Evolutionary conservation across 176 grass and related monocot genomes (phyloP), one percentile per base, ranked within the genome.

Genomic region (Areca catechu): DNA sequence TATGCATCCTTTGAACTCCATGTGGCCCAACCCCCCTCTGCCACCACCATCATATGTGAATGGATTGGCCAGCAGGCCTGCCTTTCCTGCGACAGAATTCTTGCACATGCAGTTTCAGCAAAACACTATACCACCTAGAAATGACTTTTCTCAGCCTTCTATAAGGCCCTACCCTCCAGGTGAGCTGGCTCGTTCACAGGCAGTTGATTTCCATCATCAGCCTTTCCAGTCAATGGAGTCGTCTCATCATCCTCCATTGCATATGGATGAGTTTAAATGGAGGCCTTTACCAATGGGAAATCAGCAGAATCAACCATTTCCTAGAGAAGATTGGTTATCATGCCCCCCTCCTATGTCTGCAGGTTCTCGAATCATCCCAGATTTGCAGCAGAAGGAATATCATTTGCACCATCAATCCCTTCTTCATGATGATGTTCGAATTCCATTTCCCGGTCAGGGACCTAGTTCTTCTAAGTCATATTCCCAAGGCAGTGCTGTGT

Each of bases 61-160:
- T 71, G 25, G 16, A 20, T 7, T 71, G 18, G 28, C 76, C 60
- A 51, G 53, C 55, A 62, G 67, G 27, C 54, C 64, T 57, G 61
- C 63, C 48, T 4, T 74, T 74, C 24, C 77, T 62, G 60, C 25
- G 57, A 62, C 65, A 61, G 73, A 89, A 71, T 55, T 63, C 24
- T 62, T 69, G 62, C 57, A 43, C 30, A 63, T 51, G 0, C 82
- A 67, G 22, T 76, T 70, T 57, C 68, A 82, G 16, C 71, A 78
- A 73, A 90, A 82, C 73, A 9, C 70, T 58, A 34, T 82, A 53
- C 51, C 30, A n/a, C 51, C 75, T 19, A 53, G 63, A 66, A 81
- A 72, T 78, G 73, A 83, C 20, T 72, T 76, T 48, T 30, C 57
- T 54, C 77, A 81, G 70, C 70, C 73, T 55, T 68, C 66, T 37